These are phyloP conservation scores for Mortierella alpina DNA, from an alignment of 192 early-diverging fungal genomes.

Conservation along the genomic window DNA sequence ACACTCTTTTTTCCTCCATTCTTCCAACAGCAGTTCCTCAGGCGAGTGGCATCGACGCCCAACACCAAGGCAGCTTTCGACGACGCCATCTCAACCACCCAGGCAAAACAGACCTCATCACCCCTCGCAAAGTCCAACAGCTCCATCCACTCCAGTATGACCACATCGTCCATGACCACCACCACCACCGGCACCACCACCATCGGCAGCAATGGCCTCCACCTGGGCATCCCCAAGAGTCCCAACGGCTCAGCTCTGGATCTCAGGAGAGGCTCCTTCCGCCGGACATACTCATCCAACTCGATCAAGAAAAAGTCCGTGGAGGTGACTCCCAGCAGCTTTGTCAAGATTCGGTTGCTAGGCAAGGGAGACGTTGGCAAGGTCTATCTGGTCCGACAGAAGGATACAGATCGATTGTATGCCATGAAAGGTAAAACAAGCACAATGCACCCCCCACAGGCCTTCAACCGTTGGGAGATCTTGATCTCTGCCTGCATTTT, in stretches of 20 bases:
- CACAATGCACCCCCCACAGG: not conserved
- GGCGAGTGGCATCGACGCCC: slow-evolving; percentile 64
- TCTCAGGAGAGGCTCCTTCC: slow-evolving; percentile 63
- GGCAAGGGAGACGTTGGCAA: slow-evolving; percentile 99
- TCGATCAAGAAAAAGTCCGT: slow-evolving; percentile 84
- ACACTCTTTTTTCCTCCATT: not conserved
- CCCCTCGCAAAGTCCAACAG: slow-evolving; percentile 28
- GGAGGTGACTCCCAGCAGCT: slow-evolving; percentile 89
- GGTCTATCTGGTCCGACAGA: slow-evolving; percentile 93
- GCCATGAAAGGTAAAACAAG: slow-evolving; percentile 91
- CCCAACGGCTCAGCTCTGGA: slow-evolving; percentile 46
- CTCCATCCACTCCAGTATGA: slow-evolving; percentile 41
- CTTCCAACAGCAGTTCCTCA: slow-evolving; percentile 36
- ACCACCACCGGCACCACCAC: slow-evolving; percentile 20
- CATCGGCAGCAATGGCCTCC: slow-evolving; percentile 12
- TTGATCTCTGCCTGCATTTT: too few relatives aligned
- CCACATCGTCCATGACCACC: slow-evolving; percentile 40
- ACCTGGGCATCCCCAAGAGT: slow-evolving; percentile 39
- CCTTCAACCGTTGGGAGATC: too few relatives aligned
- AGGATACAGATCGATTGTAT: slow-evolving; percentile 83
- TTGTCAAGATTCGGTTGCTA: slow-evolving; percentile 88
- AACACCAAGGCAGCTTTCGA: slow-evolving; percentile 56
- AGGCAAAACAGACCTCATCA: slow-evolving; percentile 3
- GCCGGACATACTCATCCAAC: slow-evolving; percentile 84
- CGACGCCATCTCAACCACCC: slow-evolving; percentile 16